Percentiles rank a stretch among this genome's conserved stretches.
These are phyloP conservation scores for Exophiala aquamarina DNA, from an alignment of 2,329 filamentous ascomycete genomes.

Conservation along the genomic window DNA sequence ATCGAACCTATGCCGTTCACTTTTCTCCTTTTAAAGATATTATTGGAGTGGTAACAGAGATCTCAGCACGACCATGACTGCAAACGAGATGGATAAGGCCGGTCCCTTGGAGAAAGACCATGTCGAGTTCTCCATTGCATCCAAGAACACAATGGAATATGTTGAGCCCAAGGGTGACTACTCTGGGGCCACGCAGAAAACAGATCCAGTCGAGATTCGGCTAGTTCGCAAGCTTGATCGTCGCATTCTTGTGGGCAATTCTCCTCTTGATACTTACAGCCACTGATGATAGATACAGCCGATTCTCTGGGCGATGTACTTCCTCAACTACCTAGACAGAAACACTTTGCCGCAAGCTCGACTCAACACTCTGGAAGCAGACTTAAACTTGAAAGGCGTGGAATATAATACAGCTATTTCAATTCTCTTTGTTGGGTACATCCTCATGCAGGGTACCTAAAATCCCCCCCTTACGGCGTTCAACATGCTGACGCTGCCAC, in stretches of 20 bases:
- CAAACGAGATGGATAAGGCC: no score
- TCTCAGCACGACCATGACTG: no score
- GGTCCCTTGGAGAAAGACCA: no score
- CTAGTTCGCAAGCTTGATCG: constrained; percentile 44
- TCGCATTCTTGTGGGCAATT: constrained; percentile 32
- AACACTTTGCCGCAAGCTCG: constrained; percentile 33
- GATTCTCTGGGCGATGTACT: constrained; percentile 39
- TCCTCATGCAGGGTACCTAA: constrained; percentile 23
- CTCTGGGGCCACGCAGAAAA: constrained; percentile 40
- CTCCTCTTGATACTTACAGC: not conserved
- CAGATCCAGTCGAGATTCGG: constrained; percentile 41
- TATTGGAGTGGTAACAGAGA: no score
- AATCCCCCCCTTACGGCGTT: not conserved
- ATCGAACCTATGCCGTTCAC: no score
- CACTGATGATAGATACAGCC: constrained; percentile 20
- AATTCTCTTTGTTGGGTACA: constrained; percentile 29
- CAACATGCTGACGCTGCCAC: not conserved
- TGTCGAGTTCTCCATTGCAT: no score
- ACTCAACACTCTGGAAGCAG: constrained; percentile 29
- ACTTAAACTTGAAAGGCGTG: constrained; percentile 29
- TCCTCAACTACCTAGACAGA: constrained; percentile 15
- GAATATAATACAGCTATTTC: constrained; percentile 33
- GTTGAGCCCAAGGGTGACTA: constrained; percentile 32
- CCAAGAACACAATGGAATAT: not conserved
- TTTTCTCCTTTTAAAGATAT: no score